Base-by-base conservation (phyloP, 768 basidiomycete genomes). In the Leccinum rimulosum region DNA sequence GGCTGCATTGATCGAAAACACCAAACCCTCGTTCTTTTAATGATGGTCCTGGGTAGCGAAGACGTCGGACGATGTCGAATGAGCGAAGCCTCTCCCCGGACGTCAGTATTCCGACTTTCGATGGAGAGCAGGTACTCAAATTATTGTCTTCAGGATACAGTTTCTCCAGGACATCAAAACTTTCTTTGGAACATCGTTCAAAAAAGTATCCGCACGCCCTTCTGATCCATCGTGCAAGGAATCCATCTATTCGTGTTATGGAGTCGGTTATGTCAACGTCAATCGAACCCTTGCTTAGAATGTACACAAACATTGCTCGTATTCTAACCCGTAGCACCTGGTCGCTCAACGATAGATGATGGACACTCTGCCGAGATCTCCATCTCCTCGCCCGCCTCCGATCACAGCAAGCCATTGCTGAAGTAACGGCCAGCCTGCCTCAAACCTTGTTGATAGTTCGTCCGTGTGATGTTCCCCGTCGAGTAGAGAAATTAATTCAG, bases 1-100 rank as follows among this genome's bases (percentile, higher is more conserved):
- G 95, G 97, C 4, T 98, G 96, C 68, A 83, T 98, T 2, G 97
- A 98, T 71, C 81, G 87, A 49, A 86, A 88, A 63, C 94, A 95
- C 69, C 97, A 99, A 74, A 82, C 79, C 50, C 77, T 98, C 9
- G 88, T 95, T 4, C 77, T 96, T 43, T 74, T 96, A 36, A 82
- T 93, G 80, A 95, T 99, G 93, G 88, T 91, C 3, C 78, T 98
- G n/a, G 97, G 97, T 9, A 95, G 93, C 61, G 97, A 98, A 70
- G 97, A 99, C 70, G 94, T 98, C 0, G 93, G 94, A 1, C 84
- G 90, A 60, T 93, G 91, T 76, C 79, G 84, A 58, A 89, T 98
- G 85, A 85, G 89, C 4, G 87, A 89, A 65, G 86, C 93, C 17
- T 93, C 91, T 11, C 74, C 83, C 15, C 82, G 91, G 72, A 92